Evolutionary conservation across 1,284 basidiomycete genomes (phyloP), one percentile per base, ranked within the genome.

Genomic region (Sphaerobolus stellatus): DNA sequence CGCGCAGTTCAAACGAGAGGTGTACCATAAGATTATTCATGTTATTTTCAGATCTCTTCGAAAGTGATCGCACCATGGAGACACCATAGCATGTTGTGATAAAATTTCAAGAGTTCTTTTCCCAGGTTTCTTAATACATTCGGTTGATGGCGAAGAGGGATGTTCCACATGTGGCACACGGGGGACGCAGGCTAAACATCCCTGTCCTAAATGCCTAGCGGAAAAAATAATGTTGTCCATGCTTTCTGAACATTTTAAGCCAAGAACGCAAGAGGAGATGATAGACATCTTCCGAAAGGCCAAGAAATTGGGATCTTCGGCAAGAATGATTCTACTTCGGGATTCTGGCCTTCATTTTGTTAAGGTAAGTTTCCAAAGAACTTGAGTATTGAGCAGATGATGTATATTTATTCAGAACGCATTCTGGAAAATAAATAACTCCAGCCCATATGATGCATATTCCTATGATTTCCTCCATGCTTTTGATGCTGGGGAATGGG

Each of bases 121-220:
- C 48, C 67, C 67, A 2, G 66, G 67, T 0, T 53, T 70, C 48
- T 58, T 63, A 1, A 66, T 68, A 48, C 58, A 62, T 41, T 65
- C 62, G 16, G 57, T 70, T 45, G 69, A 71, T 44, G 64, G 57
- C 18, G 67, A 71, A 53, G 68, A 69, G 56, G 62, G 60, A n/a
- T 27, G 59, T 4, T 59, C 62, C 29, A 66, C 63, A 24, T 62
- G 61, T 40, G 61, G 56, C 3, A 64, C 60, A 53, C 61, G 56
- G 20, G 62, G 57, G 31, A 57, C 60, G 28, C 54, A 11, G 14
- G 64, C 60, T n/a, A 63, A 62, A 34, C 50, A 59, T 57, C 68
- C 68, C 28, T 70, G 68, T 48, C 64, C 67, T 0, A 60, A 53
- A n/a, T 65, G 64, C 41, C 55, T 64, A 9, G 68, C 68, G 14